Percentiles rank a stretch among this genome's conserved stretches.
phyloP scores from a whole-genome alignment of 2,329 filamentous ascomycete genomes.

The Paraconiothyrium brasiliense region DNA sequence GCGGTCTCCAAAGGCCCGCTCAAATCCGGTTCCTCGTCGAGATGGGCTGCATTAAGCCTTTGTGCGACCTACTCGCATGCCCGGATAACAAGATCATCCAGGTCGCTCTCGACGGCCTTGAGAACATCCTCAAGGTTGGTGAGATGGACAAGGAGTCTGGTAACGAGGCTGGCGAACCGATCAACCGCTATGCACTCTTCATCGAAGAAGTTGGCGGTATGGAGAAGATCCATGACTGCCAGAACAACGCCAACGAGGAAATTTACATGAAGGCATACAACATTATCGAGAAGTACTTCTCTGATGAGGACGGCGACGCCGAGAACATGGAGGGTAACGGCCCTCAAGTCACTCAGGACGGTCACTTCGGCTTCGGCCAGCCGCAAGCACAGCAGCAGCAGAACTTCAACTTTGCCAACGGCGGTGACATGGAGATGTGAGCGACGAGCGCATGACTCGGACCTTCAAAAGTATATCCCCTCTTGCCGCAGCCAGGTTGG shows the following conservation, averaged over 20 bases:
- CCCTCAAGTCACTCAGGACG: conserved; percentile 74
- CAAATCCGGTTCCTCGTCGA: conserved; percentile 95
- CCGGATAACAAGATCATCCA: conserved; percentile 99
- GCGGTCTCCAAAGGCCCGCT: conserved; percentile 97
- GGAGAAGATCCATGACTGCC: conserved; percentile 99
- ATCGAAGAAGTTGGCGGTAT: conserved; percentile 99
- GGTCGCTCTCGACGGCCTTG: conserved; percentile 93
- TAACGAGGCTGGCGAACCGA: conserved; percentile 72
- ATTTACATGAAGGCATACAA: conserved; percentile 99
- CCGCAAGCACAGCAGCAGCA: conserved; percentile 67
- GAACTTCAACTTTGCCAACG: conserved; percentile 93
- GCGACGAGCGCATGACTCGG: conserved; percentile 25
- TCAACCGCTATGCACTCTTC: conserved; percentile 97
- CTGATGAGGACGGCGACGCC: conserved; percentile 87
- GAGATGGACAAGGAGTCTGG: conserved; percentile 96
- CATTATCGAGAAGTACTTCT: conserved; percentile 99
- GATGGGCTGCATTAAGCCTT: conserved; percentile 95
- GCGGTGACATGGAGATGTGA: conserved; percentile 80
- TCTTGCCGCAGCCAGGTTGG: conserved; percentile 11
- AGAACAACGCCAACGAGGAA: conserved; percentile 99
- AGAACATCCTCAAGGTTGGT: conserved; percentile 99
- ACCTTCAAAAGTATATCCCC: conserved; percentile 9
- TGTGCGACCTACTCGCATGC: conserved; percentile 93
- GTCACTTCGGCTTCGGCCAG: conserved; percentile 82
- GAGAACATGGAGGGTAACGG: conserved; percentile 82